A percentile compares a stretch with the other conserved stretches of the same genome.
phyloP scores from a whole-genome alignment of 176 grass and related monocot genomes.

The Phoenix dactylifera region DNA sequence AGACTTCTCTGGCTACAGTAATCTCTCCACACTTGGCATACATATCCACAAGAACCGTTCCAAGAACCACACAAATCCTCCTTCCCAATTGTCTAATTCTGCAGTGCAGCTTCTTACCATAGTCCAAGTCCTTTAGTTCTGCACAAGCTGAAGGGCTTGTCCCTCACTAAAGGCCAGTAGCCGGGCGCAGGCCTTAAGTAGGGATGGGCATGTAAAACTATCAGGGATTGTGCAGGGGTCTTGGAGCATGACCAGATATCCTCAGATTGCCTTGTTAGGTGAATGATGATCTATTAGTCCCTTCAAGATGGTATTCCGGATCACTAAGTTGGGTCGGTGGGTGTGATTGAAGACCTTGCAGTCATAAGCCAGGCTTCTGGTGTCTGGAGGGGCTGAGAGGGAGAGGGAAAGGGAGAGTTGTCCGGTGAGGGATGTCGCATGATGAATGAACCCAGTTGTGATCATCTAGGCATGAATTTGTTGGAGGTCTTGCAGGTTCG shows the following conservation, averaged over 20 bases:
- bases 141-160: background rate
- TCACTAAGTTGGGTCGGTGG: background rate
- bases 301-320: background rate
- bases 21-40: background rate
- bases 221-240: background rate
- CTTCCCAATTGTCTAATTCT: background rate
- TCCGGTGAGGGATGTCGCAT: background rate
- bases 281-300: background rate
- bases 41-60: background rate
- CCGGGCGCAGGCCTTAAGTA: background rate
- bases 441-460: slow-evolving; percentile 2
- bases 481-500: slow-evolving; percentile 4
- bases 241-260: slow-evolving; percentile 1
- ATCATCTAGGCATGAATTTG: slow-evolving; percentile 3
- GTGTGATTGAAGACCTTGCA: slow-evolving; percentile 7
- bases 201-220: background rate
- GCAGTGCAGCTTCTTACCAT: slow-evolving; percentile 8
- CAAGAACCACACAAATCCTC: background rate
- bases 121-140: background rate
- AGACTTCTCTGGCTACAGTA: background rate
- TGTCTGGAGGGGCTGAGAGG: background rate
- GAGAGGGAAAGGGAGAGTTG: background rate
- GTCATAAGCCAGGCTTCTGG: background rate
- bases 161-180: background rate
- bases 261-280: background rate